phyloP scores from a whole-genome alignment of 768 basidiomycete genomes.

The Candolleomyces aberdarensis region DNA sequence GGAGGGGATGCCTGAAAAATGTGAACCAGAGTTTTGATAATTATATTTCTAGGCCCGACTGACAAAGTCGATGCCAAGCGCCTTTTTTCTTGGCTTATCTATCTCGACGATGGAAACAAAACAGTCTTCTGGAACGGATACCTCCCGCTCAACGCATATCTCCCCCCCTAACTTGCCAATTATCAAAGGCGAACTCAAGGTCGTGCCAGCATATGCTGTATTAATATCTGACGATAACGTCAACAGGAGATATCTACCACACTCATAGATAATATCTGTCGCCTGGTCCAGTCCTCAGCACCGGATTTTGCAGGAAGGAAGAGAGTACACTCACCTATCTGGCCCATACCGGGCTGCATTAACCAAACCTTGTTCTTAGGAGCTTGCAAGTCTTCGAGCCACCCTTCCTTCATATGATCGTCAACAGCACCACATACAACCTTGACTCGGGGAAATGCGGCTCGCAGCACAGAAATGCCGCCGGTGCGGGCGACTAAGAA shows the following conservation, averaged over 20 bases:
- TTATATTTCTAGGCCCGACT: neutral
- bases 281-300: constrained; percentile 18
- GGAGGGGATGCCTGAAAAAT: neutral
- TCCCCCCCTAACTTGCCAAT: too few species aligned
- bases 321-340: constrained; percentile 59
- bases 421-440: constrained; percentile 87
- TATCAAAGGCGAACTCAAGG: neutral
- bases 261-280: constrained; percentile 39
- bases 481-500: constrained; percentile 86
- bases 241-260: neutral
- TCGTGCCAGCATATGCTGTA: neutral
- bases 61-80: neutral
- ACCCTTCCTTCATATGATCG: constrained; percentile 68
- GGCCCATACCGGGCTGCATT: constrained; percentile 86
- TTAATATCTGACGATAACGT: neutral
- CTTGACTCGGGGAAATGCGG: constrained; percentile 82
- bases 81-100: too few species aligned
- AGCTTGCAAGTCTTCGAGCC: constrained; percentile 55
- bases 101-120: too few species aligned
- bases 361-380: constrained; percentile 71
- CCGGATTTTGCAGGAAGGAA: neutral
- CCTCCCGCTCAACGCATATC: too few species aligned
- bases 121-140: too few species aligned
- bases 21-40: neutral
- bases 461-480: constrained; percentile 70